Conservation (phyloP, 352 stramenopile species). For the Globisporangium heterothallicum region DNA sequence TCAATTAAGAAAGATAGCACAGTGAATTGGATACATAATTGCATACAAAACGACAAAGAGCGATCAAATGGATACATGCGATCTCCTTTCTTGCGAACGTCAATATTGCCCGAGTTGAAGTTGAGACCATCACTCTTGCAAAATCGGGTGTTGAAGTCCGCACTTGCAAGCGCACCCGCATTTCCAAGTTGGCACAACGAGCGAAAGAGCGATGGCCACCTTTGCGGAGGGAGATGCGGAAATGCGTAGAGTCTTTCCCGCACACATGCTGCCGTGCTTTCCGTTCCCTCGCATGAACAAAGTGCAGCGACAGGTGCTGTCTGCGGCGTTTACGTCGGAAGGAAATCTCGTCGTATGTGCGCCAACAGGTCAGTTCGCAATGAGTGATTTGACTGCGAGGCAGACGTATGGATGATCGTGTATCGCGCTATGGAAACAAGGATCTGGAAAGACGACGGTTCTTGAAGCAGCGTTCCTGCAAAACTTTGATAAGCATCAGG, state of each 20-base stretch:
- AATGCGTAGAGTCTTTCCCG: conserved; percentile 29
- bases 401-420: too few relatives aligned
- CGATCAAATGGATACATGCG: background rate
- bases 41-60: background rate
- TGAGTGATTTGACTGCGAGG: background rate
- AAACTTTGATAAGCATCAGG: conserved; percentile 11
- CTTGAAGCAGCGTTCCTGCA: conserved; percentile 45
- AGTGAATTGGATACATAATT: background rate
- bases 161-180: conserved; percentile 5
- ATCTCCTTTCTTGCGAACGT: conserved; percentile 13
- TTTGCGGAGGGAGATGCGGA: background rate
- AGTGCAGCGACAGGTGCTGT: conserved; percentile 37
- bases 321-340: conserved; percentile 19
- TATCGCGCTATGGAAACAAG: conserved; percentile 10
- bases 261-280: conserved; percentile 35
- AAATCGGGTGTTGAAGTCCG: background rate
- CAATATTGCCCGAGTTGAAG: conserved; percentile 13
- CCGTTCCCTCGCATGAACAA: conserved; percentile 34
- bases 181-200: conserved; percentile 1
- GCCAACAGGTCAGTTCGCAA: conserved; percentile 25
- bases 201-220: conserved; percentile 2
- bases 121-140: conserved; percentile 53
- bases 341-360: conserved; percentile 40
- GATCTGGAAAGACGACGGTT: conserved; percentile 42
- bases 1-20: conserved; percentile 10